Evolutionary conservation across 2,329 filamentous ascomycete species (phyloP), one percentile per base, ranked within the genome.

Genomic region (Fusarium liriodendri): DNA sequence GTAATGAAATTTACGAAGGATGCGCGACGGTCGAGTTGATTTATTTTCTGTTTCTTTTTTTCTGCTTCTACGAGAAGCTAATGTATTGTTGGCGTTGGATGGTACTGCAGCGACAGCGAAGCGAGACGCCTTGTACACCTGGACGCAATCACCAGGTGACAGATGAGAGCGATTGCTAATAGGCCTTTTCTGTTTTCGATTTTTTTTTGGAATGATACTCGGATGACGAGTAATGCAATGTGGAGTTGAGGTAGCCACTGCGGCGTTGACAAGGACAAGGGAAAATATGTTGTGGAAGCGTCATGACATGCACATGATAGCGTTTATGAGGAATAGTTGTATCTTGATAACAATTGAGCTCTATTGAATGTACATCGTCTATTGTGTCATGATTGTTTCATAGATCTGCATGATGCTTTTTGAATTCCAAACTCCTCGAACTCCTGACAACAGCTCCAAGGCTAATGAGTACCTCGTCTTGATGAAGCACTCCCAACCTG

Each of bases 71-170:
- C 22, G 42, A 67, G 64, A 66, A 57, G 58, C 59, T 22, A 18
- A 61, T 69, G 58, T 68, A 37, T 32, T 62, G 42, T 60, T 64
- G 78, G 76, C 76, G 78, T 80, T 79, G 72, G 73, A 74, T 73
- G 74, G 75, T 33, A 74, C 33, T 32, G 42, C 60, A 57, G 22
- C 52, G 64, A 66, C 33, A 57, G 22, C 55, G 64, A 66, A 59
- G 66, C 65, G 68, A 27, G 54, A 45, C 66, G 67, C 57, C 66
- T 70, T 75, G 63, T 70, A 64, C 60, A 70, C 65, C 54, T 54
- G 54, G 66, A 62, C 42, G 59, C 65, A 64, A 50, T 52, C 70
- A 59, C 60, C n/a, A 61, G 65, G 52, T 60, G 58, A 60, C 27
- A 59, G 38, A 63, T 25, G 52, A 38, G 38, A 47, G 29, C 61